Evolutionary conservation across 306 rosid species (phyloP).

Genomic region (Quercus ilex): DNA sequence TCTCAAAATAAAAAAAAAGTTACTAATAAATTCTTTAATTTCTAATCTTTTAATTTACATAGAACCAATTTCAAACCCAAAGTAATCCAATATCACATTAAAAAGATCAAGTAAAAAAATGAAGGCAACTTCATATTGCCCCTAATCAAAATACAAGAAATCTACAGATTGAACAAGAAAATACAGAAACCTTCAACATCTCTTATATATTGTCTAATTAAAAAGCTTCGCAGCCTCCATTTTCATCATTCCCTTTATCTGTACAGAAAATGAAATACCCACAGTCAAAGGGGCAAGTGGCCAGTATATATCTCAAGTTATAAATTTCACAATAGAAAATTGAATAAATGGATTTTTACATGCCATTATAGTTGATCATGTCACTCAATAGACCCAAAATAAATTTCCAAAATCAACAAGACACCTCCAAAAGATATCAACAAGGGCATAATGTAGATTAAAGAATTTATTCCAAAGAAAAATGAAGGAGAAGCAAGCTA

Average conservation of each 20-base stretch:
- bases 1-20: too few relatives aligned
- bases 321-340: background rate
- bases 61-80: too few relatives aligned
- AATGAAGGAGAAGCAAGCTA: conserved; percentile 16
- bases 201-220: conserved; percentile 20
- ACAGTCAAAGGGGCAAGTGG: background rate
- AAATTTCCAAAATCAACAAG: background rate
- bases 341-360: background rate
- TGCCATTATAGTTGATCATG: background rate
- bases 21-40: too few relatives aligned
- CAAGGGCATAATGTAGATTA: background rate
- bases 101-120: background rate
- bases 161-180: background rate
- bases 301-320: background rate
- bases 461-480: background rate
- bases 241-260: conserved; percentile 64
- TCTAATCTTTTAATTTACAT: too few relatives aligned
- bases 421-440: background rate
- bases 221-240: conserved; percentile 54
- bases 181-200: background rate
- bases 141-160: background rate
- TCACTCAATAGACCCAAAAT: background rate
- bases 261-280: conserved; percentile 2
- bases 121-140: conserved; percentile 45
- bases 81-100: background rate